Evolutionary conservation across 257 asterid genomes (phyloP).

Genomic region (Agastache rugosa): DNA sequence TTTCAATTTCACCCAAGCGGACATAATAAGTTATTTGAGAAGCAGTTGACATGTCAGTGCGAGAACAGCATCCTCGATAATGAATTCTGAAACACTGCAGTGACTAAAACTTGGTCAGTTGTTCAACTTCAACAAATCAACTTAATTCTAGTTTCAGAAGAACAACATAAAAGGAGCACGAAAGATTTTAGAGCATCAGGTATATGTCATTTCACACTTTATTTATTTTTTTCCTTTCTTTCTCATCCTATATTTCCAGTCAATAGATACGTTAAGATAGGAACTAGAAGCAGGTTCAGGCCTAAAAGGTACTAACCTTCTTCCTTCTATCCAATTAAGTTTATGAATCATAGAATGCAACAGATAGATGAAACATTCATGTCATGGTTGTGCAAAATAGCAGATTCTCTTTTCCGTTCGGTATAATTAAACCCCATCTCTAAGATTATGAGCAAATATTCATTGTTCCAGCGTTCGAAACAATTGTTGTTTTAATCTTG

Average conservation of each 20-base stretch:
- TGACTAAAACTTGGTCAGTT: slow-evolving; percentile 17
- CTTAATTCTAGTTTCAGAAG: background rate
- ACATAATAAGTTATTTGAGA: slow-evolving; percentile 57
- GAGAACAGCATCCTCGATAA: slow-evolving; percentile 44
- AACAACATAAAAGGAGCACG: background rate
- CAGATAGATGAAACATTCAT: background rate
- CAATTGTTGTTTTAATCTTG: background rate
- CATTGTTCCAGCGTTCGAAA: background rate
- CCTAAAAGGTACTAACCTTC: background rate
- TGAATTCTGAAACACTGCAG: slow-evolving; percentile 35
- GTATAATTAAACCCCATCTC: background rate
- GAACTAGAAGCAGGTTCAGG: too few species aligned
- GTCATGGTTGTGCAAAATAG: background rate
- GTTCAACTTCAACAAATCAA: slow-evolving; percentile 16
- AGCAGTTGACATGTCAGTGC: slow-evolving; percentile 40
- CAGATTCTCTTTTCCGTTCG: background rate
- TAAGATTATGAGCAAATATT: background rate
- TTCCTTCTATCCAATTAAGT: background rate
- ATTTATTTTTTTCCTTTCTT: background rate
- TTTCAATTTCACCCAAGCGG: slow-evolving; percentile 61
- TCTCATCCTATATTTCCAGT: background rate
- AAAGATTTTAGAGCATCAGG: background rate
- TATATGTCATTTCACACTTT: background rate
- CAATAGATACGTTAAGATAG: background rate
- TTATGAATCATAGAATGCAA: background rate